These are phyloP conservation scores for Silene conica DNA, from an alignment of 148 eudicot species.

Conservation along the genomic window DNA sequence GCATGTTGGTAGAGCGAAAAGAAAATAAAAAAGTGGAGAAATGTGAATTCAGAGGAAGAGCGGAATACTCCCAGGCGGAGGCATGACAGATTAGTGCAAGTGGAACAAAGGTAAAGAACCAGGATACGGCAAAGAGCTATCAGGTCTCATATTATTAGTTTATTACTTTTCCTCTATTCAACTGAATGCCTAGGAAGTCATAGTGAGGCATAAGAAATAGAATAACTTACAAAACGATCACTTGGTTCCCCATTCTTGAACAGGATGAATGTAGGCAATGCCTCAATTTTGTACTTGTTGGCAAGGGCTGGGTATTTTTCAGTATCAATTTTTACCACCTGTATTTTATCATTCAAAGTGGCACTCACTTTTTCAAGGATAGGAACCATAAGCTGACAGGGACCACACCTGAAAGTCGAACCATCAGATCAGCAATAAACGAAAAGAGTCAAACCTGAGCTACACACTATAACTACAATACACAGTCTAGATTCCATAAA, in stretches of 20 bases:
- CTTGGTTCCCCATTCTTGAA: constrained; percentile 77
- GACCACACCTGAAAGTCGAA: constrained; percentile 75
- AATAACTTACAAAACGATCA: constrained; percentile 81
- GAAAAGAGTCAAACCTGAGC: neutral
- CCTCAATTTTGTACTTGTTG: constrained; percentile 65
- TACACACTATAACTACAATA: neutral
- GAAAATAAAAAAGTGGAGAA: neutral
- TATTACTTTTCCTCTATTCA: neutral
- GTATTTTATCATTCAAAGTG: constrained; percentile 56
- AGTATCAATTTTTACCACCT: constrained; percentile 85
- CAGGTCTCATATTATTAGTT: neutral
- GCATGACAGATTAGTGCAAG: neutral
- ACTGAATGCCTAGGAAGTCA: neutral
- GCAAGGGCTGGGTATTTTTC: constrained; percentile 74
- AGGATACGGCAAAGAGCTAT: neutral
- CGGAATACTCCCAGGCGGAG: neutral
- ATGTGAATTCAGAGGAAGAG: neutral
- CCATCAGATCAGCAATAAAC: neutral
- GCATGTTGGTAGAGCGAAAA: neutral
- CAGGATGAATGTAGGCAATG: constrained; percentile 81
- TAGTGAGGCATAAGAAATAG: constrained; percentile 11
- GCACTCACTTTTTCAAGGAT: constrained; percentile 63
- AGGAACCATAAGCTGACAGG: constrained; percentile 93
- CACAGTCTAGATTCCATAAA: neutral
- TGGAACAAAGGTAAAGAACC: neutral